phyloP scores from a whole-genome alignment of 2,329 filamentous ascomycete species.

The Fusarium aywerte region DNA sequence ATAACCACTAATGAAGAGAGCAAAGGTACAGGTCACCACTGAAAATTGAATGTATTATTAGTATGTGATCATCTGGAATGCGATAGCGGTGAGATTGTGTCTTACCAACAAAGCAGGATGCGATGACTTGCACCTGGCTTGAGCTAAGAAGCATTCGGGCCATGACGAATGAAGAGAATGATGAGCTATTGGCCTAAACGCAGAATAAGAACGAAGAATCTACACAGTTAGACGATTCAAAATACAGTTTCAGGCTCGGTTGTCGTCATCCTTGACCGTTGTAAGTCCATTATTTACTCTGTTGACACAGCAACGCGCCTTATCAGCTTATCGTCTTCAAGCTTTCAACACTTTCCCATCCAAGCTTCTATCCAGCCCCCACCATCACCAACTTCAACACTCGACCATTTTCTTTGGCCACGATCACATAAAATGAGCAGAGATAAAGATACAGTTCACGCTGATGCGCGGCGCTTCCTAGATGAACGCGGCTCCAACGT shows the following conservation, averaged over 20 bases:
- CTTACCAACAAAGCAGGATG: slow-evolving; percentile 72
- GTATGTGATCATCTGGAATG: slow-evolving; percentile 34
- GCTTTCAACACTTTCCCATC: slow-evolving; percentile 36
- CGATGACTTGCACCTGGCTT: slow-evolving; percentile 74
- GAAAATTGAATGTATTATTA: slow-evolving; percentile 6
- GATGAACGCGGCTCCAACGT: slow-evolving; percentile 88
- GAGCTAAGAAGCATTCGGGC: slow-evolving; percentile 70
- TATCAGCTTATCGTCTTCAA: slow-evolving; percentile 47
- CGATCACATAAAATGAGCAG: slow-evolving; percentile 48
- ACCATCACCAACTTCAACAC: slow-evolving; percentile 27
- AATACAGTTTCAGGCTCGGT: slow-evolving; percentile 7
- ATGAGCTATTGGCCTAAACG: not conserved
- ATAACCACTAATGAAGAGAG: slow-evolving; percentile 90
- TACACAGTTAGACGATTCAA: not conserved
- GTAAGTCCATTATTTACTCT: slow-evolving; percentile 34
- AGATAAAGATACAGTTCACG: slow-evolving; percentile 70
- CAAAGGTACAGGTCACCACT: slow-evolving; percentile 81
- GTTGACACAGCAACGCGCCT: slow-evolving; percentile 60
- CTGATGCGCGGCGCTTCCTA: slow-evolving; percentile 84
- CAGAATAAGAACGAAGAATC: not conserved
- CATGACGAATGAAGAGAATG: slow-evolving; percentile 39
- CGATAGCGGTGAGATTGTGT: slow-evolving; percentile 27
- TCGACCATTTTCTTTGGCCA: slow-evolving; percentile 15
- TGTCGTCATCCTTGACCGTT: slow-evolving; percentile 33
- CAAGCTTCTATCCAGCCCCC: slow-evolving; percentile 23